Conservation (phyloP, 2,329 filamentous ascomycete species). For the Alternaria sp. region DNA sequence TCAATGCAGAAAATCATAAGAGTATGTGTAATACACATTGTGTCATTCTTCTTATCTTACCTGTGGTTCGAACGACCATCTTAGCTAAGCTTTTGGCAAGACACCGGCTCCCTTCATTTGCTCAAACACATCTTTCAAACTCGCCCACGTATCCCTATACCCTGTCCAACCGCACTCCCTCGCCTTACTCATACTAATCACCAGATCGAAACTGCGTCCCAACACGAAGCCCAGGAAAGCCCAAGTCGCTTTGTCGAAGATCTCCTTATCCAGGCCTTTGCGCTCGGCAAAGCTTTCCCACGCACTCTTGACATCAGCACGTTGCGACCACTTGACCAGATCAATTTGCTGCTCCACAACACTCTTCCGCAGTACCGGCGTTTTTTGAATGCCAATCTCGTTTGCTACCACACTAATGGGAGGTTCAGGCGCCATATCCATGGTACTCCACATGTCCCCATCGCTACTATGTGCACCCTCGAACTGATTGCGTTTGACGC, state of each 20-base stretch:
- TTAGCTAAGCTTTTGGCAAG: constrained; percentile 16
- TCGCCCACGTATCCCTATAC: constrained; percentile 49
- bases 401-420: too few relatives aligned
- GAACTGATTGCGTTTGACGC: constrained; percentile 42
- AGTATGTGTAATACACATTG: neutral
- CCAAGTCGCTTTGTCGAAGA: constrained; percentile 58
- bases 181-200: constrained; percentile 15
- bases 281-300: constrained; percentile 50
- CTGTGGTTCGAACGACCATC: neutral
- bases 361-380: too few relatives aligned
- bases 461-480: neutral
- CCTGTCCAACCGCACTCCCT: constrained; percentile 47
- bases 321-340: constrained; percentile 53
- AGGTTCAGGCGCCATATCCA: too few relatives aligned
- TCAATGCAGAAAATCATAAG: neutral
- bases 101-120: constrained; percentile 43
- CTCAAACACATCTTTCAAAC: constrained; percentile 48
- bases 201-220: constrained; percentile 53
- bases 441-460: neutral
- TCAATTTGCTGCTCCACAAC: constrained; percentile 34
- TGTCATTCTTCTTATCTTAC: neutral
- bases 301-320: constrained; percentile 48
- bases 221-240: constrained; percentile 55
- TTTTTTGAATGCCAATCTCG: too few relatives aligned
- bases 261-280: constrained; percentile 49